These are phyloP conservation scores for Neckera pumila DNA, from an alignment of 225 moss, liverwort and hornwort genomes.

Conservation along the genomic window DNA sequence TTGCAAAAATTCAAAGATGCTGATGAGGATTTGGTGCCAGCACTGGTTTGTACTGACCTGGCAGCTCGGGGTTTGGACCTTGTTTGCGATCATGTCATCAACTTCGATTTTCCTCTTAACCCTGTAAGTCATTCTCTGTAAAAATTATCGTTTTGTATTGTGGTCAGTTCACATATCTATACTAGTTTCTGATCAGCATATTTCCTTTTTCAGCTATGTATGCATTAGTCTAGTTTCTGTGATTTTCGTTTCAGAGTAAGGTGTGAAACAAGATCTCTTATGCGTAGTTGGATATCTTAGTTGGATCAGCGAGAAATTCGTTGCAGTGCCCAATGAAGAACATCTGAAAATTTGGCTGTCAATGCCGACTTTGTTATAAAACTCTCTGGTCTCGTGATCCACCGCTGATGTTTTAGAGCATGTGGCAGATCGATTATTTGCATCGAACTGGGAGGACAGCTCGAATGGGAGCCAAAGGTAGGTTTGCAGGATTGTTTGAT, in stretches of 20 bases:
- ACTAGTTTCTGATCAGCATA: not conserved
- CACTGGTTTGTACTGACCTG: constrained; percentile 90
- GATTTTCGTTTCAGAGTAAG: not conserved
- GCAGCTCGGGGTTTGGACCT: constrained; percentile 96
- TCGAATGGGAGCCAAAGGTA: constrained; percentile 96
- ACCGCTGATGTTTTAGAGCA: not conserved
- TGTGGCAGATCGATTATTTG: constrained; percentile 83
- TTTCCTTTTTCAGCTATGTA: not conserved
- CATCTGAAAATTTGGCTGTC: not conserved
- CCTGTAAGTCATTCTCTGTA: constrained; percentile 49
- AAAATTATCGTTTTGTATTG: not conserved
- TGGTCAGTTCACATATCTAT: not conserved
- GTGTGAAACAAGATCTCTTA: not conserved
- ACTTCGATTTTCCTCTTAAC: constrained; percentile 96
- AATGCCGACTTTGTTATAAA: not conserved
- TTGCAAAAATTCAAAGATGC: constrained; percentile 74
- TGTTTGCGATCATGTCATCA: constrained; percentile 94
- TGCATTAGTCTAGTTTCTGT: not conserved
- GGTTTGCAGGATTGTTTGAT: not conserved
- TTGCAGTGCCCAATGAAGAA: not conserved
- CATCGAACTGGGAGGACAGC: constrained; percentile 98
- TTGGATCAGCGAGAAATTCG: not conserved
- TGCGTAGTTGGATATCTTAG: not conserved
- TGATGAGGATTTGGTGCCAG: constrained; percentile 45
- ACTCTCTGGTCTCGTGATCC: not conserved